Base-by-base conservation (phyloP, 1,139 yeast genomes). In the Blastobotrys serpentis region DNA sequence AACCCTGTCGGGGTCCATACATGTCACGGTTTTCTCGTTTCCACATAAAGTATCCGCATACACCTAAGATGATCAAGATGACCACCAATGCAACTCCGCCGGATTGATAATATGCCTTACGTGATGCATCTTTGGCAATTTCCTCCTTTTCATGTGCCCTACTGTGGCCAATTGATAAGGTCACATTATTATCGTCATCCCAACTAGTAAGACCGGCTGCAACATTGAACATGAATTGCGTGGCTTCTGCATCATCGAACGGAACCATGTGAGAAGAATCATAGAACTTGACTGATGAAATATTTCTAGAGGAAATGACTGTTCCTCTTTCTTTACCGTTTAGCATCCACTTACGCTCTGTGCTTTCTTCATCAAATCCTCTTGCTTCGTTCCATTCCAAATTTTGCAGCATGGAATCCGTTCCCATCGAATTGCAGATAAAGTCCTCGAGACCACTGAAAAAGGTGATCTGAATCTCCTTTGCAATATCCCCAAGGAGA, bases 211-310 rank as follows among this genome's bases (percentile, higher is more conserved):
- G 52, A 4, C 64, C 67, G 17, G 63, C 50, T 52, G 72, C 68
- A 14, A 62, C 58, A 49, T 68, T 60, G 37, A 70, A 49, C 63
- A 92, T 71, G 25, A 90, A 88, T 56, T 89, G 73, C 6, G 90
- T 77, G 26, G 78, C 73, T 42, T 75, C 79, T 0, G 95, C 87
- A 47, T 79, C 68, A 63, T 92, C 98, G 59, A 80, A 85, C 1
- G 98, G 96, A 18, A 90, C 95, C 99, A 92, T 92, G 63, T 90
- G 98, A 3, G 95, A 84, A 0, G 96, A 79, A 58, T 86, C 81
- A 61, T 69, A 79, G 1, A 90, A 79, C 54, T 81, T 79, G 22
- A 86, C 78, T 63, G 83, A 85, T 0, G 96, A 84, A 59, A 90
- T 70, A 61, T 87, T 86, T 55, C 88, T 75, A 47, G 82, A 90